phyloP scores from a whole-genome alignment of 208 protist species.

The Crithidia mellificae region DNA sequence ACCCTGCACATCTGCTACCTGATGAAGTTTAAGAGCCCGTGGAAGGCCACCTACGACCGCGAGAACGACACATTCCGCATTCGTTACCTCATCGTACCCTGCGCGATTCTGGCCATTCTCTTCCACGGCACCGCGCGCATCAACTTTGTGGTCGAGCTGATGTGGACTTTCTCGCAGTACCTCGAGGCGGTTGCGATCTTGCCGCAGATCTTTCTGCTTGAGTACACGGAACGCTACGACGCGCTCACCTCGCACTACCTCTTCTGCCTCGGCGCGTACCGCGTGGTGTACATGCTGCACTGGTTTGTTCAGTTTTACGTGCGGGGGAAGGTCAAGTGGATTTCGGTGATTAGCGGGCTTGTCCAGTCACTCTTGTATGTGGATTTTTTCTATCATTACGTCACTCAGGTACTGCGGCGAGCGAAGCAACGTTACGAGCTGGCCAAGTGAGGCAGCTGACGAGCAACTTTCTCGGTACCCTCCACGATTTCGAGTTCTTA shows the following conservation, averaged over 20 bases:
- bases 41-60: constrained; percentile 90
- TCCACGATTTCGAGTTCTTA: no score
- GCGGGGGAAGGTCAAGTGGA: constrained; percentile 65
- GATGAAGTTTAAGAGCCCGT: constrained; percentile 90
- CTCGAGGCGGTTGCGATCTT: constrained; percentile 96
- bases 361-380: constrained; percentile 95
- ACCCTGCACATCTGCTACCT: constrained; percentile 92
- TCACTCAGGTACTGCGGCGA: constrained; percentile 81
- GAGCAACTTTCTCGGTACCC: no score
- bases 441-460: constrained; percentile 39
- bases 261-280: constrained; percentile 93
- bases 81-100: constrained; percentile 87
- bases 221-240: constrained; percentile 93
- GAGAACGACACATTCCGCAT: constrained; percentile 91
- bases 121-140: constrained; percentile 53
- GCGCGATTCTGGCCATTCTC: constrained; percentile 67
- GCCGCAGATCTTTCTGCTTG: constrained; percentile 96
- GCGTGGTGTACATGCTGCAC: constrained; percentile 95
- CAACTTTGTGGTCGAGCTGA: constrained; percentile 69
- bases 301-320: constrained; percentile 91
- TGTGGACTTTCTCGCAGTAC: constrained; percentile 96
- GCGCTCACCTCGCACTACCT: constrained; percentile 96
- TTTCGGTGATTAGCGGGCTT: constrained; percentile 77
- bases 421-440: constrained; percentile 83
- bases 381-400: constrained; percentile 97